Base-by-base conservation (phyloP, 2,329 filamentous ascomycete species). In the Diaporthe vexans region DNA sequence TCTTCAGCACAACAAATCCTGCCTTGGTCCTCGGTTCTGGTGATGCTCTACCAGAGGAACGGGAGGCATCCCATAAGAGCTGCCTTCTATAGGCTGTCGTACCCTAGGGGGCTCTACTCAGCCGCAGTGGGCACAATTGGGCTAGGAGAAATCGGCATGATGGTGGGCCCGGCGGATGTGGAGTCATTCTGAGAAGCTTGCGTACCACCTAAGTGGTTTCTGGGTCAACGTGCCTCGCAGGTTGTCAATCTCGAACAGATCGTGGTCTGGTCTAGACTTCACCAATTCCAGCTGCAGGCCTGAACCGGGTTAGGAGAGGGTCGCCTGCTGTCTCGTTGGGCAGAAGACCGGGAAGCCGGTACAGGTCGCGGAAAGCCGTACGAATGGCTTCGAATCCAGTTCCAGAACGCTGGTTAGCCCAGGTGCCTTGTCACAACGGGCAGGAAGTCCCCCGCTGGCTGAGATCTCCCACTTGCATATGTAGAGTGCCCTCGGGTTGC, bases 161-260 rank as follows among this genome's bases (percentile, higher is more conserved):
- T 52, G 46, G 63, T 67, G 63, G 63, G 63, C 63, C 63, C 29
- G 13, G 46, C 19, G 46, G 46, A 67, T 67, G 63, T 67, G 63
- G 63, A 52, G 46, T 29, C 46, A 21, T 26, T 13, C 21, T 51
- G 29, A 24, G 46, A 67, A n/a, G 63, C 63, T 52, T 67, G 46
- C 63, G 63, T 67, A 67, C 63, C 35, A 26, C 63, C 15, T 11
- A 37, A 13, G 21, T 67, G 26, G 4, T 48, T 40, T 37, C 63
- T 40, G 63, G 11, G 19, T 26, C 46, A 24, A 37, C 63, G 26
- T 26, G 46, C 63, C 24, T 37, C 63, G n/a, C 13, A 52, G 46
- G 21, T 52, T 1, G 6, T 67, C 46, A 67, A 67, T 26, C 33
- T 40, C 46, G 63, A 67, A 67, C 63, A 52, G 46, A 19, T 52